phyloP scores from a whole-genome alignment of 805 yeast genomes.

The Torulaspora quercuum region DNA sequence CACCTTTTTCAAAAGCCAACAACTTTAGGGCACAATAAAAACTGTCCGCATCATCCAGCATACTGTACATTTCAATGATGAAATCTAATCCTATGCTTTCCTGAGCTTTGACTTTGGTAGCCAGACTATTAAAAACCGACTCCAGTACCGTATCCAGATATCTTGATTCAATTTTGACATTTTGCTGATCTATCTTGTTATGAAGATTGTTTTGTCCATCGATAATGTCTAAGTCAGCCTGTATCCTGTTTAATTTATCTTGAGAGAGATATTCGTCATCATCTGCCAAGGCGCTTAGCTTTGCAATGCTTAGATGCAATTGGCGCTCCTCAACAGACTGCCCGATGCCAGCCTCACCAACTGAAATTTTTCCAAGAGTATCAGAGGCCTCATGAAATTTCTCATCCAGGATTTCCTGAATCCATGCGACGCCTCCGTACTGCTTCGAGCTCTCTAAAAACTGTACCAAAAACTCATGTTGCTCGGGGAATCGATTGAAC shows the following conservation, averaged over 20 bases:
- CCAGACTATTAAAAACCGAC: slow-evolving; percentile 24
- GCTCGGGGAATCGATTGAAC: slow-evolving; percentile 54
- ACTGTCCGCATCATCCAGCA: slow-evolving; percentile 39
- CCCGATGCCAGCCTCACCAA: slow-evolving; percentile 42
- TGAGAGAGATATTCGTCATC: slow-evolving; percentile 11
- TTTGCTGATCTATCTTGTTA: slow-evolving; percentile 28
- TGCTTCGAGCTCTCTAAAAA: slow-evolving; percentile 49
- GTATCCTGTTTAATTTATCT: slow-evolving; percentile 42
- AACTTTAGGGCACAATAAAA: slow-evolving; percentile 50
- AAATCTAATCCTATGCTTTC: slow-evolving; percentile 43
- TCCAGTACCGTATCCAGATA: slow-evolving; percentile 24
- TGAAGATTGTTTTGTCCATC: slow-evolving; percentile 47
- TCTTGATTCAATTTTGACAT: slow-evolving; percentile 25
- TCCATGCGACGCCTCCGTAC: slow-evolving; percentile 66
- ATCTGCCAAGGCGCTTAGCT: slow-evolving; percentile 54
- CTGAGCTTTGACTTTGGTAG: slow-evolving; percentile 29
- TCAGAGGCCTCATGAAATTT: slow-evolving; percentile 50
- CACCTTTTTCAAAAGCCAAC: slow-evolving; percentile 39
- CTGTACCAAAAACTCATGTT: slow-evolving; percentile 45
- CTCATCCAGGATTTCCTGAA: slow-evolving; percentile 53
- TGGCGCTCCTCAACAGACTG: slow-evolving; percentile 40
- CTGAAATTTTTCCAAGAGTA: slow-evolving; percentile 43
- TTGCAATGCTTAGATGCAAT: slow-evolving; percentile 66
- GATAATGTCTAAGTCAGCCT: slow-evolving; percentile 46
- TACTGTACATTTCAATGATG: slow-evolving; percentile 51